Percentiles rank a stretch among this genome's conserved stretches.
These are phyloP conservation scores for Kodamaea kaohsiungensis DNA, from an alignment of 805 yeast genomes.

Conservation along the genomic window DNA sequence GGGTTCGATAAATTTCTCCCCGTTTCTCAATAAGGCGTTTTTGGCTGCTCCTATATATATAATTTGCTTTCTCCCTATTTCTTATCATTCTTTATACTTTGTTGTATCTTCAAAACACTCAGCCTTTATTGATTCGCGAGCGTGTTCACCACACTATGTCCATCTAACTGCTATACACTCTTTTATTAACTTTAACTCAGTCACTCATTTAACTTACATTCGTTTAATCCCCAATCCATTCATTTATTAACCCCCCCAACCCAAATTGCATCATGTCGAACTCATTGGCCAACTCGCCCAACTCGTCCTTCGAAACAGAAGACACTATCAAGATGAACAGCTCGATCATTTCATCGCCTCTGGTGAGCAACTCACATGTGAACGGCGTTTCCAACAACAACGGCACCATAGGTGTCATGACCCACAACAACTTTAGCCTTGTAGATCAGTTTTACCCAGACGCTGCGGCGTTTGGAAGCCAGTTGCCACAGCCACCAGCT, in stretches of 20 bases:
- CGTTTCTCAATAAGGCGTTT: conserved; percentile 2
- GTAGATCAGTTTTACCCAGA: conserved; percentile 16
- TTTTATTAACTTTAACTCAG: conserved; percentile 1
- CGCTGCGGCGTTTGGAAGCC: conserved; percentile 9
- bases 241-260: not conserved
- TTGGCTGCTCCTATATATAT: conserved; percentile 2
- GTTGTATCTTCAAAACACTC: conserved; percentile 4
- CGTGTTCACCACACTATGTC: not conserved
- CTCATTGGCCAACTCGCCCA: conserved; percentile 18
- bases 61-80: conserved; percentile 2
- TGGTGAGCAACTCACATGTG: not conserved
- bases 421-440: conserved; percentile 5
- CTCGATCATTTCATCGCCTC: conserved; percentile 16
- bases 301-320: conserved; percentile 22
- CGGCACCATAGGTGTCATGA: conserved; percentile 1
- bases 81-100: conserved; percentile 7
- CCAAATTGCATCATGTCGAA: conserved; percentile 12
- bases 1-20: not conserved
- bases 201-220: not conserved
- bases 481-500: conserved; percentile 25
- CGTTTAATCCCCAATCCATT: not conserved
- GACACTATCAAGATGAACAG: conserved; percentile 22
- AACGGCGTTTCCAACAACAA: not conserved
- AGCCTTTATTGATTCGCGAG: not conserved
- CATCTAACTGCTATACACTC: conserved; percentile 3